Percentiles rank a stretch among this genome's conserved stretches.
Conservation (phyloP, 805 yeast genomes). For the Saturnispora dispora region DNA sequence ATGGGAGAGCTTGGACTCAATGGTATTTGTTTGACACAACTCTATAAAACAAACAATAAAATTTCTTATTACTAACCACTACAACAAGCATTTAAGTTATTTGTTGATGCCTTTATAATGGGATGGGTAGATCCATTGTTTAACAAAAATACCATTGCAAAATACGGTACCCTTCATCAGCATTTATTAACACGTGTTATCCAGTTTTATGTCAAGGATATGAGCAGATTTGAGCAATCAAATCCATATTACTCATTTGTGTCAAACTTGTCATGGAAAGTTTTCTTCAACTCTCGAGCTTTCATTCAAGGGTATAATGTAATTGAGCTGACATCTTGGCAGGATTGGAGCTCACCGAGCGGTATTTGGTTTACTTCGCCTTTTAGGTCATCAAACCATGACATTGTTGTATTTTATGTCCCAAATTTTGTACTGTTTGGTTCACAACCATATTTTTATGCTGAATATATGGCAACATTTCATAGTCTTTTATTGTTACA, state of each 20-base stretch:
- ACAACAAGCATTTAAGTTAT: slow-evolving; percentile 16
- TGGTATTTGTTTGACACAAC: slow-evolving; percentile 1
- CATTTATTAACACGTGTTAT: slow-evolving; percentile 17
- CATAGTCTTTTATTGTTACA: slow-evolving; percentile 35
- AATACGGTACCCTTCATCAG: slow-evolving; percentile 26
- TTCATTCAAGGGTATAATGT: slow-evolving; percentile 29
- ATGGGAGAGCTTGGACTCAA: background rate
- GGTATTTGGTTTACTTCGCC: slow-evolving; percentile 25
- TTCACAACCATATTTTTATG: slow-evolving; percentile 32
- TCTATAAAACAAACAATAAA: background rate
- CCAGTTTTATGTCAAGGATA: slow-evolving; percentile 16
- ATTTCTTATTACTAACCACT: background rate
- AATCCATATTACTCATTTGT: slow-evolving; percentile 22
- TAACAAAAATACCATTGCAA: slow-evolving; percentile 21
- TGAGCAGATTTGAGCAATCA: slow-evolving; percentile 10
- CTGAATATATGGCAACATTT: slow-evolving; percentile 36
- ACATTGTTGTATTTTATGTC: slow-evolving; percentile 34
- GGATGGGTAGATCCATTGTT: slow-evolving; percentile 27
- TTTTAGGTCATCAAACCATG: slow-evolving; percentile 28
- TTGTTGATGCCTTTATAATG: slow-evolving; percentile 20
- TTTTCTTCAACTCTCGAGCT: slow-evolving; percentile 25
- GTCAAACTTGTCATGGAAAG: slow-evolving; percentile 26
- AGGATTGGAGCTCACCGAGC: slow-evolving; percentile 13
- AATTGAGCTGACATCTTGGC: slow-evolving; percentile 26
- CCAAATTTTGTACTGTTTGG: slow-evolving; percentile 36